These are phyloP conservation scores for Solanum rostratum DNA, from an alignment of 257 asterid species.

Conservation along the genomic window DNA sequence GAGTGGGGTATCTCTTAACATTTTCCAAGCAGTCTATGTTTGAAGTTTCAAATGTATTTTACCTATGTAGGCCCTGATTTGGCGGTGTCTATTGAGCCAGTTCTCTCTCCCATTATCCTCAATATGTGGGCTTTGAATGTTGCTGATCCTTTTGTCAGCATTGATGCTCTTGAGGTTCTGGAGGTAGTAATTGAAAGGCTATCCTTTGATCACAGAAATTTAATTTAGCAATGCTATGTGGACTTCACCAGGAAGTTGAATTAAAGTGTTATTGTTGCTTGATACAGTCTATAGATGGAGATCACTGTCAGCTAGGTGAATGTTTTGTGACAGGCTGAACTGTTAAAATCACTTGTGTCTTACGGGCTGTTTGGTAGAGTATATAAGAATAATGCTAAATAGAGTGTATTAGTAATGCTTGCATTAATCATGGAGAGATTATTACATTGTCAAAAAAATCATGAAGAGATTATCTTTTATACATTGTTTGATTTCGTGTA, in stretches of 20 bases:
- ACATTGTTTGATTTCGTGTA: too few species aligned
- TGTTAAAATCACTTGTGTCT: not conserved
- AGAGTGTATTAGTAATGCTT: too few species aligned
- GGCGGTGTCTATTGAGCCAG: constrained; percentile 53
- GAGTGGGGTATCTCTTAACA: not conserved
- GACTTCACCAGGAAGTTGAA: not conserved
- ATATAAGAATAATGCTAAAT: too few species aligned
- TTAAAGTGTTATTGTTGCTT: not conserved
- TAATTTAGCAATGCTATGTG: not conserved
- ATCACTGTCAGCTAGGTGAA: not conserved
- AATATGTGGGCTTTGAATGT: constrained; percentile 92
- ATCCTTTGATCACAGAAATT: not conserved
- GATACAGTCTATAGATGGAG: not conserved
- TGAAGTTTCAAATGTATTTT: not conserved
- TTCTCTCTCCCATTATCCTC: constrained; percentile 81
- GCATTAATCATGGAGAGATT: too few species aligned
- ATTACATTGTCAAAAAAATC: too few species aligned
- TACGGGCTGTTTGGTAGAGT: too few species aligned
- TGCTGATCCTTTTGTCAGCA: constrained; percentile 92
- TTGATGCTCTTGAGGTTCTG: constrained; percentile 91
- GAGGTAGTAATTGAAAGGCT: constrained; percentile 41
- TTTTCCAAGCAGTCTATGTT: not conserved
- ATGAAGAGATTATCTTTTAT: too few species aligned
- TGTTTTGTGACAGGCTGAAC: not conserved
- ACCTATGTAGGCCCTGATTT: constrained; percentile 49